Base-by-base conservation (phyloP, 345 rosid species). In the Schrenkiella parvula region DNA sequence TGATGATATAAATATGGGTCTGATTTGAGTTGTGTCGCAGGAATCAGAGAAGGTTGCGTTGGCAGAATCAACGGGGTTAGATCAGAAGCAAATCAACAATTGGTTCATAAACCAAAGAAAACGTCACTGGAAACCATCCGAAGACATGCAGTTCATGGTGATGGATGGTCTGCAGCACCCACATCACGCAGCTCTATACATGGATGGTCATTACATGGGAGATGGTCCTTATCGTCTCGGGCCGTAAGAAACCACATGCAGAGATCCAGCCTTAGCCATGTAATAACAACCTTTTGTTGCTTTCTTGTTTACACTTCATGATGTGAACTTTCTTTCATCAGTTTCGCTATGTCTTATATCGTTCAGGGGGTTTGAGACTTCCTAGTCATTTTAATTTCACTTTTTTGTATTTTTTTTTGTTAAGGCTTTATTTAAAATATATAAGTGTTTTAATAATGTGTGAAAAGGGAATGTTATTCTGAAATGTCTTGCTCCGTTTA, bases 21-120 rank as follows among this genome's bases (percentile, higher is more conserved):
- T 26, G 34, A 1, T 43, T 54, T 62, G 18, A 35, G 48, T 22
- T 76, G 14, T 8, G 34, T 17, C 32, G 41, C 81, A 95, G 99
- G 99, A 95, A 72, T 74, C 98, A 3, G 99, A 95, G 87, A 95
- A 95, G 83, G 88, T 91, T 71, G 96, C 96, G 25, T 62, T 95
- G 78, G 99, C 97, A 1, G 97, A 95, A 79, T 84, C 99, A 61
- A 95, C 99, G 0, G 99, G 99, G 25, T 81, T 95, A 79, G 97
- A 95, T 82, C 99, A 95, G 87, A 95, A 95, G 66, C 99, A 95
- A 72, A 95, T 95, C 59, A 95, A 95, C 66, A 95, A 95, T 64
- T 95, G 99, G 99, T 95, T 95, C 82, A 95, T 95, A 70, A 95
- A 95, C 75, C 99, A 95, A 76, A 84, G 99, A 84, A 95, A 95